Conservation (phyloP, 352 stramenopile species). For the Pythium angustatum region DNA sequence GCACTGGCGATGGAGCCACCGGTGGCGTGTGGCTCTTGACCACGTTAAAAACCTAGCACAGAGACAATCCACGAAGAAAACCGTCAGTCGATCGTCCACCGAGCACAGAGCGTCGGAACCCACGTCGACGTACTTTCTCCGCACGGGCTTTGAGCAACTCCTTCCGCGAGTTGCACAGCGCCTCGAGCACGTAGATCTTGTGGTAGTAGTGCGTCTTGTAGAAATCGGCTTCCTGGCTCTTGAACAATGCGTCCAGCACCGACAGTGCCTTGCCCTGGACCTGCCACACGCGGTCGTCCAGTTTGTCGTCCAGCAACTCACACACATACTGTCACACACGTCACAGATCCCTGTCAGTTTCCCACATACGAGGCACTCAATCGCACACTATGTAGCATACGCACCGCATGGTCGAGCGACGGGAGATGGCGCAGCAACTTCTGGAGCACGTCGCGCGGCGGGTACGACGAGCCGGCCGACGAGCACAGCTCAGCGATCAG, state of each 20-base stretch:
- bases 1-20: constrained; percentile 14
- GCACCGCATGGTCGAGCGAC: constrained; percentile 69
- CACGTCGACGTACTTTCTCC: constrained; percentile 52
- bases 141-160: constrained; percentile 73
- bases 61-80: not conserved
- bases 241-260: constrained; percentile 68
- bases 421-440: constrained; percentile 74
- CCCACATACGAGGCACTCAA: not conserved
- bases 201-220: constrained; percentile 76
- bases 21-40: constrained; percentile 36
- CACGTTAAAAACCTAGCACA: constrained; percentile 31
- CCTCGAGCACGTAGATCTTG: constrained; percentile 48
- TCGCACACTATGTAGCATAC: not conserved
- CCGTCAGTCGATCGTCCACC: not conserved
- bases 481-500: constrained; percentile 80
- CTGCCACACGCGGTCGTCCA: constrained; percentile 81
- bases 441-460: constrained; percentile 72
- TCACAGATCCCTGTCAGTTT: not conserved
- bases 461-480: constrained; percentile 78
- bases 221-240: constrained; percentile 49
- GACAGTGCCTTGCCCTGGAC: constrained; percentile 81
- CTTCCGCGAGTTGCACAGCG: constrained; percentile 64
- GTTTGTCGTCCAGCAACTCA: constrained; percentile 84
- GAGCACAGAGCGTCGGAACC: not conserved
- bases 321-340: constrained; percentile 60